Percentiles rank a stretch among this genome's conserved stretches.
Evolutionary conservation across 768 basidiomycete genomes (phyloP).

Genomic region (Trametes villosa): DNA sequence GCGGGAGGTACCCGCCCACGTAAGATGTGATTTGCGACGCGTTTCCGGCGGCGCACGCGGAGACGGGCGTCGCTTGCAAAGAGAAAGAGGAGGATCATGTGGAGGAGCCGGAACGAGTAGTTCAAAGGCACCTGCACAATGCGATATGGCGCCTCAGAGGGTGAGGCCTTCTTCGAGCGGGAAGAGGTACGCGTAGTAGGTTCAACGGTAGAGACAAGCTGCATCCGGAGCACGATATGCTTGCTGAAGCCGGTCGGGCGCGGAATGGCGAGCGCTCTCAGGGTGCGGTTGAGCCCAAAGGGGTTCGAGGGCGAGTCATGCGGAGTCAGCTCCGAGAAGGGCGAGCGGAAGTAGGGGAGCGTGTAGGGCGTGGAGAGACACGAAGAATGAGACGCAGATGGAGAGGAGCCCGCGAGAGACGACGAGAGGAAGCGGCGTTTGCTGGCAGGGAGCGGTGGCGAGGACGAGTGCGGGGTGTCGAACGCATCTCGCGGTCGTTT

Average conservation of each 20-base stretch:
- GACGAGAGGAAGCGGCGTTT: slow-evolving; percentile 34
- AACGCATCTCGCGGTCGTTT: slow-evolving; percentile 38
- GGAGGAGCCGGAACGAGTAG: slow-evolving; percentile 71
- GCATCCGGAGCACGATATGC: slow-evolving; percentile 68
- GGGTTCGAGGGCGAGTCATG: slow-evolving; percentile 76
- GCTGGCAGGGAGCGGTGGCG: slow-evolving; percentile 29
- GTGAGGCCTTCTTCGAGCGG: slow-evolving; percentile 24
- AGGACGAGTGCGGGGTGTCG: slow-evolving; percentile 33
- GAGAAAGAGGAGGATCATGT: slow-evolving; percentile 62
- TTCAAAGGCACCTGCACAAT: slow-evolving; percentile 71
- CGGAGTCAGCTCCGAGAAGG: slow-evolving; percentile 41
- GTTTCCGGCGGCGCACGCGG: slow-evolving; percentile 7
- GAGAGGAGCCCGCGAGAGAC: slow-evolving; percentile 20
- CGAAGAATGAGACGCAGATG: slow-evolving; percentile 1
- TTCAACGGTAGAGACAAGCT: slow-evolving; percentile 48
- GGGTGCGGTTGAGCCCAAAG: slow-evolving; percentile 58
- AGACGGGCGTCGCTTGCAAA: slow-evolving; percentile 43
- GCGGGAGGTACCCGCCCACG: background rate
- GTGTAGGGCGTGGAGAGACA: slow-evolving; percentile 37
- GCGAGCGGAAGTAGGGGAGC: slow-evolving; percentile 22
- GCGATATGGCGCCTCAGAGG: slow-evolving; percentile 57
- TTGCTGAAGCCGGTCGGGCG: slow-evolving; percentile 54
- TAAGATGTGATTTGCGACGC: background rate
- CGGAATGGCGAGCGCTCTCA: slow-evolving; percentile 40
- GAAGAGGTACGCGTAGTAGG: background rate